Evolutionary conservation across 257 asterid species (phyloP), one percentile per base, ranked within the genome.

Genomic region (Nicotiana noctiflora): DNA sequence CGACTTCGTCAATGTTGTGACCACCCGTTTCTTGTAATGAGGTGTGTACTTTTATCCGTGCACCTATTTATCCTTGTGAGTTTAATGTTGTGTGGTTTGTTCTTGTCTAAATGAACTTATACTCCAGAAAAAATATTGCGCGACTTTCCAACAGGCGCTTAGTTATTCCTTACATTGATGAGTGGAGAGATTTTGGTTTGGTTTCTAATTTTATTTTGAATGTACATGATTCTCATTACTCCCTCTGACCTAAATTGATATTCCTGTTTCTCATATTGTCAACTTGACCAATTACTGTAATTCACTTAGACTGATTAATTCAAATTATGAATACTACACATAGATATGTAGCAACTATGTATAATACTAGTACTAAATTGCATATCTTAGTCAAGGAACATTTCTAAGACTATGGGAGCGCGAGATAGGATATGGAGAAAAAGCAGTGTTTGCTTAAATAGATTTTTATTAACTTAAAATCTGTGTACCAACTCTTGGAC

Each of bases 1-100:
- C 98, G 99, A 23, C 99, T 95, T 89, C 98, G 99, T 81, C 99
- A 95, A 86, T 95, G 99, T 84, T 95, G 99, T 87, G 97, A 95
- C 84, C 99, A 95, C 79, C 99, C 99, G 62, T 95, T 91, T 90
- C 97, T 95, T 84, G 99, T 95, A 68, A 86, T 93, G 97, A 95
- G 99, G 99, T 95, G 80, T 81, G 86, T 13, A 46, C 40, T 72
- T 72, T 2, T 23, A 70, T 21, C 8, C 49, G 17, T 49, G 61
- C 2, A 19, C 40, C 53, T 49, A 72, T 46, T 59, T 49, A 72
- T 23, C 9, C 49, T 46, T 49, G n/a, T 72, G 6, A 21, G 77
- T 72, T 72, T 72, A n/a, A 44, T 70, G 29, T 21, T 72, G 21
- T 44, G 77, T 72, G 37, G 77, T 72, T 44, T 72, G 19, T 46